phyloP scores from a whole-genome alignment of 2,329 filamentous ascomycete genomes.

The Botryotinia narcissicola region DNA sequence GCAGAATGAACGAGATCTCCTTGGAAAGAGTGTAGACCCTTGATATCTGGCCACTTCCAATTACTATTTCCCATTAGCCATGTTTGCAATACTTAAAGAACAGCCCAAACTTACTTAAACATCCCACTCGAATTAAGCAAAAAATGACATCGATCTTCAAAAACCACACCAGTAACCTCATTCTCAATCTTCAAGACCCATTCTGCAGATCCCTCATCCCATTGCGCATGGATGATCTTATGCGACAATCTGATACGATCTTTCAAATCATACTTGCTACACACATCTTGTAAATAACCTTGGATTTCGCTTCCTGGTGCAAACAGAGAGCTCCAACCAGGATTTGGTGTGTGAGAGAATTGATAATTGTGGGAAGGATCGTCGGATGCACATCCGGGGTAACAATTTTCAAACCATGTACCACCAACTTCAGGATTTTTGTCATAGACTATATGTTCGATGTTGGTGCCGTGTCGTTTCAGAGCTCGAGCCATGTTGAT shows the following conservation, averaged over 20 bases:
- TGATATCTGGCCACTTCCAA: slow-evolving; percentile 61
- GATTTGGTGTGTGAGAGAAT: slow-evolving; percentile 59
- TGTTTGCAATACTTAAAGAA: not conserved
- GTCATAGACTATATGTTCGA: slow-evolving; percentile 52
- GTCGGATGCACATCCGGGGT: slow-evolving; percentile 57
- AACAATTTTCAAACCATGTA: slow-evolving; percentile 59
- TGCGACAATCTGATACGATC: slow-evolving; percentile 46
- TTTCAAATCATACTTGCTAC: slow-evolving; percentile 46
- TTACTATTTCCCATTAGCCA: slow-evolving; percentile 35
- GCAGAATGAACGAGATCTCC: slow-evolving; percentile 58
- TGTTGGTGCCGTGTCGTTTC: slow-evolving; percentile 43
- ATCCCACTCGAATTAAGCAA: slow-evolving; percentile 51
- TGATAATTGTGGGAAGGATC: slow-evolving; percentile 59
- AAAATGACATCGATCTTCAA: slow-evolving; percentile 48
- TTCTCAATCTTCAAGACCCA: slow-evolving; percentile 22
- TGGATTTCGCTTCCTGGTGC: slow-evolving; percentile 54
- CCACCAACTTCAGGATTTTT: slow-evolving; percentile 56
- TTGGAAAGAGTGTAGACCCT: slow-evolving; percentile 46
- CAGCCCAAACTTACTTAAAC: slow-evolving; percentile 46
- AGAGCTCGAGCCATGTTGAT: slow-evolving; percentile 48
- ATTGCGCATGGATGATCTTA: slow-evolving; percentile 39
- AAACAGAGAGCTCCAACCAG: slow-evolving; percentile 58
- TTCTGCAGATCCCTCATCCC: slow-evolving; percentile 21
- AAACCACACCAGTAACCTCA: slow-evolving; percentile 40
- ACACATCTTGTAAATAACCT: slow-evolving; percentile 50